Evolutionary conservation across 139 green algal species (phyloP), one percentile per base, ranked within the genome.

Genomic region (Astrephomene gubernaculifera): DNA sequence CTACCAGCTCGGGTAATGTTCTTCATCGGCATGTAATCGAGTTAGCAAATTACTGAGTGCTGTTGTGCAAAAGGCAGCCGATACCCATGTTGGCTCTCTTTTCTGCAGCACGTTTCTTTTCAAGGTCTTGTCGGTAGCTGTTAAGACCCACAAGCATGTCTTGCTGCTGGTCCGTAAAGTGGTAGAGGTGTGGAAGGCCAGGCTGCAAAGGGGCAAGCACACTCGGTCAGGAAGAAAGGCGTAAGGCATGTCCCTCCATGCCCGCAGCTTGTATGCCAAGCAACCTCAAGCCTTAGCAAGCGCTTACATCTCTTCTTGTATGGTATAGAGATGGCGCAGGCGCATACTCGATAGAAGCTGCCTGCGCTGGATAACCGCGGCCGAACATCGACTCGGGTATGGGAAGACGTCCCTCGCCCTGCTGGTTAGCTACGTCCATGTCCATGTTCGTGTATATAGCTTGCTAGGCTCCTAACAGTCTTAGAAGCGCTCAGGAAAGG

Each of bases 81-180:
- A 82, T 82, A 10, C 36, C 27, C 12, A 5, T 31, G 1, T 57
- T 43, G 8, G 75, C 75, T 1, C n/a, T 39, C 29, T 27, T 12
- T 33, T 82, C 75, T 25, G 75, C 57, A 21, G 54, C 57, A 12
- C 75, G 54, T 57, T 82, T 82, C 12, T 44, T 60, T 38, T 60
- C 75, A 19, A 82, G 75, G 38, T 82, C 75, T 38, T 19, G 29
- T 9, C 38, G 35, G 10, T 82, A 82, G 57, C 19, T 54, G 38
- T 82, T 82, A 0, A 82, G 57, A 2, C 57, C 75, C 4, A 43
- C 53, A 6, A 82, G 75, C 57, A 82, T 68, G 54, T 82, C 75
- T 33, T 52, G 31, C 29, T 82, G 44, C 60, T 71, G 57, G 75
- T 82, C 27, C 1, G 75, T 82, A 38, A 68, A 68, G 41, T 82